Evolutionary conservation across 805 yeast species (phyloP).

Genomic region (Torulaspora franciscae): DNA sequence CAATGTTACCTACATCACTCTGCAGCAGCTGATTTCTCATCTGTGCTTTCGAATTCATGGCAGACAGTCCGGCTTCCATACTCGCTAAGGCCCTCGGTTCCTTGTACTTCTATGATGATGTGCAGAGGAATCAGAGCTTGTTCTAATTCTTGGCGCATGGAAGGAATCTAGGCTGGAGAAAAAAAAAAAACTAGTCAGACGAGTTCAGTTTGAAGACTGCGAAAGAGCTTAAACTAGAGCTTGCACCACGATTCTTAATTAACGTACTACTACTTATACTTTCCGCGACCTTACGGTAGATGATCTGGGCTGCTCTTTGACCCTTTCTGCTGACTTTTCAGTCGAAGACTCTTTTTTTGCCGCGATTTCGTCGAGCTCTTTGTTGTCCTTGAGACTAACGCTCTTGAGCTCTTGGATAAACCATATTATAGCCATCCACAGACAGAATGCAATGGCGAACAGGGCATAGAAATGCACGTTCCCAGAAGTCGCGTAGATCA

Average conservation of each 20-base stretch:
- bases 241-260: neutral
- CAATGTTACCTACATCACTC: constrained; percentile 42
- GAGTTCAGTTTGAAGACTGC: neutral
- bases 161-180: neutral
- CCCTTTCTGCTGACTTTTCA: neutral
- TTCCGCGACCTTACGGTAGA: constrained; percentile 9
- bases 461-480: constrained; percentile 61
- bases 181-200: neutral
- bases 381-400: constrained; percentile 33
- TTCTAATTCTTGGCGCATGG: neutral
- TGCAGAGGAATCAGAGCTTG: neutral
- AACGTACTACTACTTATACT: neutral
- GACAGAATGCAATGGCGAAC: constrained; percentile 50
- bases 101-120: neutral
- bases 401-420: constrained; percentile 64
- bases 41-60: constrained; percentile 14
- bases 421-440: constrained; percentile 87
- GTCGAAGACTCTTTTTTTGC: constrained; percentile 17
- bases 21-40: constrained; percentile 38
- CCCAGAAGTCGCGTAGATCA: constrained; percentile 57
- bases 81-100: neutral
- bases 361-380: constrained; percentile 29
- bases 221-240: neutral
- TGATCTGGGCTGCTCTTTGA: neutral
- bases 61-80: constrained; percentile 37